A percentile compares a stretch with the other conserved stretches of the same genome.
Evolutionary conservation across 2,329 filamentous ascomycete genomes (phyloP).

Genomic region (Fusarium bactridioides): DNA sequence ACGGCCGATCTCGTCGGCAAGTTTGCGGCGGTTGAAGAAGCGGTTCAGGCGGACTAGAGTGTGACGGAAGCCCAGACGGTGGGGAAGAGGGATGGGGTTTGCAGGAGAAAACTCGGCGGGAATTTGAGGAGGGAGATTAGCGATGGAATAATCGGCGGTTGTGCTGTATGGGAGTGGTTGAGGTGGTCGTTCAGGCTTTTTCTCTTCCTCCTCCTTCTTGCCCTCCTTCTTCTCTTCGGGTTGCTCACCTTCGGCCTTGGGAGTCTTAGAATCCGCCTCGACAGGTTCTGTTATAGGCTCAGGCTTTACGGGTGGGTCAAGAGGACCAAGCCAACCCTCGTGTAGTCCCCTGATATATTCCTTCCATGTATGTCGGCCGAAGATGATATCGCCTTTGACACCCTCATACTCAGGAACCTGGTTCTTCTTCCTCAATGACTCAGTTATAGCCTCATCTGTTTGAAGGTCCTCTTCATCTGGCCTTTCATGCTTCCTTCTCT

Average conservation of each 20-base stretch:
- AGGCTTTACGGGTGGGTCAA: constrained; percentile 65
- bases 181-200: constrained; percentile 64
- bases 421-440: constrained; percentile 69
- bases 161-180: constrained; percentile 79
- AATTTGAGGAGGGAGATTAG: constrained; percentile 68
- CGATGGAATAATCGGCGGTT: constrained; percentile 73
- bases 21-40: constrained; percentile 82
- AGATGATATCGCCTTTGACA: constrained; percentile 81
- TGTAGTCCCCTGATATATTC: constrained; percentile 94
- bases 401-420: constrained; percentile 77
- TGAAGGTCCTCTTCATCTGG: constrained; percentile 58
- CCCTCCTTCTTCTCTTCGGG: constrained; percentile 45
- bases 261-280: constrained; percentile 36
- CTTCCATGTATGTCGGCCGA: constrained; percentile 95
- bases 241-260: constrained; percentile 39
- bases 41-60: constrained; percentile 86
- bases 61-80: constrained; percentile 91
- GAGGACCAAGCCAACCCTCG: constrained; percentile 93
- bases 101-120: constrained; percentile 79
- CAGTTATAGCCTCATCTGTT: constrained; percentile 63
- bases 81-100: constrained; percentile 78
- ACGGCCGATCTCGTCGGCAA: constrained; percentile 89
- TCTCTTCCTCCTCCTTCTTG: constrained; percentile 55
- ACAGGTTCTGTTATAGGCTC: constrained; percentile 35
- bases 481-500: constrained; percentile 65